Evolutionary conservation across 2,329 filamentous ascomycete genomes (phyloP).

Genomic region (Calonectria pauciramosa): DNA sequence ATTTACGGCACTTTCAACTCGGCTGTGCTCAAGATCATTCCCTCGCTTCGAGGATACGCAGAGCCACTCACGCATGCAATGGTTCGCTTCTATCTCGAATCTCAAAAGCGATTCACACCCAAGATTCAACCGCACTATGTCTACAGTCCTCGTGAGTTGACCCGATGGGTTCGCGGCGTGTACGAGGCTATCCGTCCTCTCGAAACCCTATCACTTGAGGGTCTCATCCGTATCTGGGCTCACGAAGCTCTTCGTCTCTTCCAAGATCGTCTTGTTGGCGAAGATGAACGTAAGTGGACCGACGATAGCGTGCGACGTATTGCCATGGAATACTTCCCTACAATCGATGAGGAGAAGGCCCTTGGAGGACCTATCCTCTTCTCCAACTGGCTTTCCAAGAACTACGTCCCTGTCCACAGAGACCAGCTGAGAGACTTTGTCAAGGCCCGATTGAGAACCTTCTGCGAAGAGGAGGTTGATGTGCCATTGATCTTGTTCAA

Average conservation of each 20-base stretch:
- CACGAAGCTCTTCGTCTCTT: conserved; percentile 97
- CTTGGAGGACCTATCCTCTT: conserved; percentile 95
- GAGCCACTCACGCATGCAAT: conserved; percentile 96
- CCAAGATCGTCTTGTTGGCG: conserved; percentile 94
- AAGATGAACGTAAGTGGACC: conserved; percentile 96
- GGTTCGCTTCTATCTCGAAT: conserved; percentile 96
- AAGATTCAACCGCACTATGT: conserved; percentile 99
- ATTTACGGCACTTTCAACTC: conserved; percentile 99
- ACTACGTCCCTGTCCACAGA: conserved; percentile 96
- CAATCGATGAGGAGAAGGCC: conserved; percentile 90
- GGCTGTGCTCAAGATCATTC: conserved; percentile 96
- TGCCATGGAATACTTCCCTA: conserved; percentile 92
- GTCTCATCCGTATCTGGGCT: conserved; percentile 96
- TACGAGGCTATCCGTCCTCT: conserved; percentile 97
- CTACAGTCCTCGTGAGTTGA: conserved; percentile 98
- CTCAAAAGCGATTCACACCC: conserved; percentile 93
- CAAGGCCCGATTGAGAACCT: conserved; percentile 95
- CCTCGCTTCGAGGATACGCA: conserved; percentile 92
- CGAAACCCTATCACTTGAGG: conserved; percentile 89
- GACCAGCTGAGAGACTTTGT: conserved; percentile 97
- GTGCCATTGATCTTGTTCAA: conserved; percentile 99
- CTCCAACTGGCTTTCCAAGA: conserved; percentile 99
- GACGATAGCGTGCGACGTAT: conserved; percentile 89
- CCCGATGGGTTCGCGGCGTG: conserved; percentile 95
- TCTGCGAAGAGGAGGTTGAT: conserved; percentile 99